These are phyloP conservation scores for Arabis hirsuta DNA, from an alignment of 345 rosid species.

Conservation along the genomic window DNA sequence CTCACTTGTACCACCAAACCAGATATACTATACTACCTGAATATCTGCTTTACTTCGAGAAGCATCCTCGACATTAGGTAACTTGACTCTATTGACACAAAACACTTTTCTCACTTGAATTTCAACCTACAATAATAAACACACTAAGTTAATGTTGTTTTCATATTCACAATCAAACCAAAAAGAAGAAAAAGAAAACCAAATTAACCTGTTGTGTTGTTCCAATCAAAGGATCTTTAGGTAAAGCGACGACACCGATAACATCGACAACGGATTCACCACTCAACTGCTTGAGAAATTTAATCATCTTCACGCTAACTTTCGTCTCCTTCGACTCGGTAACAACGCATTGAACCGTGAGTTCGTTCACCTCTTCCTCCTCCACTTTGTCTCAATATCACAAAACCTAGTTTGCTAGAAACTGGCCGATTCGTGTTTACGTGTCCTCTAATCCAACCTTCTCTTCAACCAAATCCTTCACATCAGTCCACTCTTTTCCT, in stretches of 20 bases:
- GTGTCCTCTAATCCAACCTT: constrained; percentile 61
- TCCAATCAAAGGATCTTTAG: constrained; percentile 56
- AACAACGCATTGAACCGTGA: constrained; percentile 78
- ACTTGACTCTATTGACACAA: constrained; percentile 59
- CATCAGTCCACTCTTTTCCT: constrained; percentile 51
- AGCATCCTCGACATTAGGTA: constrained; percentile 76
- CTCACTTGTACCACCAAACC: too few relatives aligned
- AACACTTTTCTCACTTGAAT: constrained; percentile 65
- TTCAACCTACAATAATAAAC: constrained; percentile 54
- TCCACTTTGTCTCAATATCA: constrained; percentile 67
- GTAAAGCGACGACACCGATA: constrained; percentile 56
- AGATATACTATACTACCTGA: constrained; percentile 43
- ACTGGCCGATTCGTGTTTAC: constrained; percentile 59
- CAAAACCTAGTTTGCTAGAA: constrained; percentile 62
- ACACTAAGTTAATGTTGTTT: background rate
- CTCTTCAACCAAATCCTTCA: constrained; percentile 51
- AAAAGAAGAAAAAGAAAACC: background rate
- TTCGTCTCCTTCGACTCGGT: constrained; percentile 46
- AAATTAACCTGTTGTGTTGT: constrained; percentile 59
- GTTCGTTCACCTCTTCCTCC: constrained; percentile 2
- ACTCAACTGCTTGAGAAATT: constrained; percentile 55
- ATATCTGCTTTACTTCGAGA: constrained; percentile 77
- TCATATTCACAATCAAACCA: background rate
- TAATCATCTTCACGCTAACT: constrained; percentile 70
- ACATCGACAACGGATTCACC: constrained; percentile 73